Evolutionary conservation across 1,139 yeast species (phyloP).

Genomic region (Suhomyces panamericanus): DNA sequence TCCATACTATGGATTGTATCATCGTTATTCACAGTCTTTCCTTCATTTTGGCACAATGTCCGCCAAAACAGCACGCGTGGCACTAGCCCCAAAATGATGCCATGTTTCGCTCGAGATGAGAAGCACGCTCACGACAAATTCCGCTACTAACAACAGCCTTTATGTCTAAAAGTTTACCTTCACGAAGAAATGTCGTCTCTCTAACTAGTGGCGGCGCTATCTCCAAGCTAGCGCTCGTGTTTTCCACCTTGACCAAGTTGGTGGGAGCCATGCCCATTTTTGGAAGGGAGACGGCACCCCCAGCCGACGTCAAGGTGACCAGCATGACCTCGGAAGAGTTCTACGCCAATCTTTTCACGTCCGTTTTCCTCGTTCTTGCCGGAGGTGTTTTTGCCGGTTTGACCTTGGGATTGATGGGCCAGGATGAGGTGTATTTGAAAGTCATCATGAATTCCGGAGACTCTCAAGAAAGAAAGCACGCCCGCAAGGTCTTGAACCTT

Average conservation of each 20-base stretch:
- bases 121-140: neutral
- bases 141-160: constrained; percentile 12
- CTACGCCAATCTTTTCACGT: constrained; percentile 56
- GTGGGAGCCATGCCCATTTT: constrained; percentile 20
- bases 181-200: constrained; percentile 28
- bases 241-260: constrained; percentile 29
- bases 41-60: no score
- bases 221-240: constrained; percentile 21
- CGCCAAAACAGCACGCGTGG: neutral
- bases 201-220: constrained; percentile 22
- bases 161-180: constrained; percentile 24
- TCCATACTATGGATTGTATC: no score
- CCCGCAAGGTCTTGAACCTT: constrained; percentile 70
- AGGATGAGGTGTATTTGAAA: constrained; percentile 86
- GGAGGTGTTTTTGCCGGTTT: constrained; percentile 98
- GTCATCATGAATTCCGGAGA: constrained; percentile 66
- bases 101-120: neutral
- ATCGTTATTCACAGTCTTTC: no score
- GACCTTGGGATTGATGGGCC: constrained; percentile 95
- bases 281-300: constrained; percentile 5
- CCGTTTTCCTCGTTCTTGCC: constrained; percentile 69
- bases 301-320: constrained; percentile 5
- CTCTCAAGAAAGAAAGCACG: constrained; percentile 61
- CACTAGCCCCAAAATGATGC: neutral
- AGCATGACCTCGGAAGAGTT: constrained; percentile 44